Conservation (phyloP, 495 filamentous ascomycete species). For the Cryomyces minteri region DNA sequence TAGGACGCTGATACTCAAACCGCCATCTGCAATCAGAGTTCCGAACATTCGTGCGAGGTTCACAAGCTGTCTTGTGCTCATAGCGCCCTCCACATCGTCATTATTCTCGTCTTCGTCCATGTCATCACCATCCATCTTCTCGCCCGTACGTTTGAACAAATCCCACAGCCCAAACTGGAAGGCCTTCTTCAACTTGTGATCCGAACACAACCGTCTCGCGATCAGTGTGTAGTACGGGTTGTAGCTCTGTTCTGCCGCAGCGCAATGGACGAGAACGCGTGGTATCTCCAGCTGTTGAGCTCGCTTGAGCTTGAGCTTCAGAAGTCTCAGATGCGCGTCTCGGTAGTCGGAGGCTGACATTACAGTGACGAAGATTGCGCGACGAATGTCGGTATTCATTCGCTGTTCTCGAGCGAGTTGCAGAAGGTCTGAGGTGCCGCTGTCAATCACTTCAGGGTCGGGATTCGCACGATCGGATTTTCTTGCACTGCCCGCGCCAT, state of each 20-base stretch:
- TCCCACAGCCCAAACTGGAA: constrained; percentile 81
- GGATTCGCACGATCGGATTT: constrained; percentile 11
- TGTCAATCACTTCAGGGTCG: constrained; percentile 2
- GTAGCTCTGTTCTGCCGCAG: constrained; percentile 61
- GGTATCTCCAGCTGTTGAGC: constrained; percentile 76
- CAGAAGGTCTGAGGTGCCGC: constrained; percentile 32
- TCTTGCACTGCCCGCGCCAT: constrained; percentile 5
- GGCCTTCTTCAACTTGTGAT: constrained; percentile 53
- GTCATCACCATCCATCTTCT: constrained; percentile 36
- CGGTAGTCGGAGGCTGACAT: constrained; percentile 76
- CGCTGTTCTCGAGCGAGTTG: constrained; percentile 63
- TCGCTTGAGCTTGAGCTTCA: constrained; percentile 70
- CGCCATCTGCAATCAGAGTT: constrained; percentile 46
- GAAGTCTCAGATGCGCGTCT: constrained; percentile 59
- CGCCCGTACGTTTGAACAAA: constrained; percentile 71
- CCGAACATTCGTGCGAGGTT: constrained; percentile 83
- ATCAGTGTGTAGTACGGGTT: constrained; percentile 90
- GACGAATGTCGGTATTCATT: constrained; percentile 89
- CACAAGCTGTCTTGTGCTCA: constrained; percentile 48
- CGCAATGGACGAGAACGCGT: constrained; percentile 73
- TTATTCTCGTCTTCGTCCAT: constrained; percentile 30
- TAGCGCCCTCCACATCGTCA: constrained; percentile 18
- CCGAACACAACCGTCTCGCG: constrained; percentile 52
- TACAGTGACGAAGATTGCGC: constrained; percentile 79
- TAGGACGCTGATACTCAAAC: constrained; percentile 42